phyloP scores from a whole-genome alignment of 306 rosid species.

The Clitoria ternatea region DNA sequence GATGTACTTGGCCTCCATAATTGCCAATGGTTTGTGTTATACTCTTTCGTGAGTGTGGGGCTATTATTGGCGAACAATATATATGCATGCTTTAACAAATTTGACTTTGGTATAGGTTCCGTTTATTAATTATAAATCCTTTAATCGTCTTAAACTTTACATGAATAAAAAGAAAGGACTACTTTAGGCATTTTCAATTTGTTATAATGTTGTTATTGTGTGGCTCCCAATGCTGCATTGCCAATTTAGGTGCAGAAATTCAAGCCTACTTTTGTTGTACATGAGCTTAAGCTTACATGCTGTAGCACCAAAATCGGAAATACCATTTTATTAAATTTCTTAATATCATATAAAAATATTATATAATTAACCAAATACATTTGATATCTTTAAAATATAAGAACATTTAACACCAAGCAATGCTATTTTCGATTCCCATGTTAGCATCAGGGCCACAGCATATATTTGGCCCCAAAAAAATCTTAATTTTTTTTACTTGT shows the following conservation, averaged over 20 bases:
- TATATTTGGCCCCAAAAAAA: too few species aligned
- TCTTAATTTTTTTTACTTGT: too few species aligned
- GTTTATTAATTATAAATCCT: background rate
- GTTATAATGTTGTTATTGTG: background rate
- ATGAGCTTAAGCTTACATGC: background rate
- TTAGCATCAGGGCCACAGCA: too few species aligned
- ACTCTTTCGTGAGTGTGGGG: conserved; percentile 9
- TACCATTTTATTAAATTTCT: too few species aligned
- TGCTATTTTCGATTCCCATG: too few species aligned
- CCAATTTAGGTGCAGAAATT: background rate
- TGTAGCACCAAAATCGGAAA: too few species aligned
- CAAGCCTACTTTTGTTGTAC: background rate
- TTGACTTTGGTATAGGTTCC: background rate
- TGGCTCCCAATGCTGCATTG: too few species aligned
- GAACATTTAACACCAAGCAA: too few species aligned
- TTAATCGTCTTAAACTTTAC: background rate
- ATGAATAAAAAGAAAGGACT: background rate
- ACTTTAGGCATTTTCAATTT: conserved; percentile 2
- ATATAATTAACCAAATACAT: too few species aligned
- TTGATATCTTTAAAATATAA: too few species aligned
- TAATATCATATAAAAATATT: too few species aligned
- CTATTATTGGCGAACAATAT: background rate
- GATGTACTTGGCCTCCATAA: background rate
- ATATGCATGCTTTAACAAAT: background rate
- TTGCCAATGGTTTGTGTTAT: background rate